A percentile compares a stretch with the other conserved stretches of the same genome.
phyloP scores from a whole-genome alignment of 345 rosid species.

The Populus nigra region DNA sequence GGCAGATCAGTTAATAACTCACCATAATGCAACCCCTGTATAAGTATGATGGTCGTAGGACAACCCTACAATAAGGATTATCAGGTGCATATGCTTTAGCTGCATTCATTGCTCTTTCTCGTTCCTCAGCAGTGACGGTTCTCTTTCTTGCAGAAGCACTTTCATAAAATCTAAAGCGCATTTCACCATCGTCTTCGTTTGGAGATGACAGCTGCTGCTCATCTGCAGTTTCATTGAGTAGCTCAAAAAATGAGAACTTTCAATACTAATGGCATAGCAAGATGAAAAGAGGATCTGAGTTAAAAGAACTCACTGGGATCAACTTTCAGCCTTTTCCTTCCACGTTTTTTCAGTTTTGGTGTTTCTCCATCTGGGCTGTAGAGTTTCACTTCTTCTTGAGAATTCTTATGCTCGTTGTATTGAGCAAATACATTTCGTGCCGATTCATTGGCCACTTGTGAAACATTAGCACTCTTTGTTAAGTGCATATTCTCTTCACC shows the following conservation, averaged over 20 bases:
- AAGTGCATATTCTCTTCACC: constrained; percentile 33
- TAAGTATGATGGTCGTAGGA: constrained; percentile 75
- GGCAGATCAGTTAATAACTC: constrained; percentile 23
- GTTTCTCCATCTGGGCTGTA: constrained; percentile 38
- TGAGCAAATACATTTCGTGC: constrained; percentile 21
- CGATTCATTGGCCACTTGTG: constrained; percentile 20
- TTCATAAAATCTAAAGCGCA: constrained; percentile 58
- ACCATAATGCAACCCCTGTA: constrained; percentile 87
- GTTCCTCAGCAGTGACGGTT: constrained; percentile 74
- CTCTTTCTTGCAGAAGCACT: constrained; percentile 80
- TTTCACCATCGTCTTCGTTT: constrained; percentile 46
- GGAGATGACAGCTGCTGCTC: constrained; percentile 38
- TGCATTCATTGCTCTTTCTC: constrained; percentile 69
- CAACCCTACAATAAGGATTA: constrained; percentile 82
- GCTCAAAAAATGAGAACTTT: constrained; percentile 17
- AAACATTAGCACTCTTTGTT: constrained; percentile 30
- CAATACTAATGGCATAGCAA: not conserved
- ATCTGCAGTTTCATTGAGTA: constrained; percentile 33
- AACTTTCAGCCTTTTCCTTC: constrained; percentile 61
- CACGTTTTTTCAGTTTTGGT: constrained; percentile 51
- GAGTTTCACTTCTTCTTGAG: constrained; percentile 27
- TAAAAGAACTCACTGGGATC: constrained; percentile 60
- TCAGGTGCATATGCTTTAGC: constrained; percentile 78
- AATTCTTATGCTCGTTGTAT: constrained; percentile 16
- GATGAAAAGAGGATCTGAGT: not conserved